Percentiles rank a stretch among this genome's conserved stretches.
Evolutionary conservation across 495 filamentous ascomycete genomes (phyloP).

Genomic region (Diplogelasinospora grovesii): DNA sequence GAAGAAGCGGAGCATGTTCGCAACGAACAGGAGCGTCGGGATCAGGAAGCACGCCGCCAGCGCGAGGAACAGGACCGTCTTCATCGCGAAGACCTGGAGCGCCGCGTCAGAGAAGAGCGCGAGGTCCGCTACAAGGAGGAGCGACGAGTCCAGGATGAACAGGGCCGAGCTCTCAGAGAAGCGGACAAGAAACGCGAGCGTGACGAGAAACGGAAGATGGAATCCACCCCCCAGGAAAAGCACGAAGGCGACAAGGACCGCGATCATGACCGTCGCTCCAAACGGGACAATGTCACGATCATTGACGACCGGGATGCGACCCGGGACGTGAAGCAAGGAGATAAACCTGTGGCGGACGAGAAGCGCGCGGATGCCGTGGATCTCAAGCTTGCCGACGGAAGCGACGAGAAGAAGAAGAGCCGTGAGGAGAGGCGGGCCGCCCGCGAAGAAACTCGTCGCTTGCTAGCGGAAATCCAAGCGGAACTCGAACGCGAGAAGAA

Average conservation of each 20-base stretch:
- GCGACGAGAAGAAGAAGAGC: slow-evolving; percentile 13
- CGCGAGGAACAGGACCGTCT: slow-evolving; percentile 12
- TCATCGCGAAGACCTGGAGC: slow-evolving; percentile 9
- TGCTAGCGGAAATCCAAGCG: slow-evolving; percentile 22
- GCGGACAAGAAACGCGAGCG: slow-evolving; percentile 15
- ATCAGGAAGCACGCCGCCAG: slow-evolving; percentile 3
- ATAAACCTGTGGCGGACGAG: slow-evolving; percentile 14
- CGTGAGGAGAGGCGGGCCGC: slow-evolving; percentile 17
- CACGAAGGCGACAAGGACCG: slow-evolving; percentile 19
- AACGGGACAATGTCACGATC: slow-evolving; percentile 16
- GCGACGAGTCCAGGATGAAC: slow-evolving; percentile 21
- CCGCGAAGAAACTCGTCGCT: slow-evolving; percentile 19
- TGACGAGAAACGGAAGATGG: slow-evolving; percentile 17
- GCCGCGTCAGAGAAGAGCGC: slow-evolving; percentile 8
- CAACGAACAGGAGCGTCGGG: slow-evolving; percentile 8
- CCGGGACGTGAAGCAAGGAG: neutral
- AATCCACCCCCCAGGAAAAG: slow-evolving; percentile 14
- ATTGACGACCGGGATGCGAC: slow-evolving; percentile 27
- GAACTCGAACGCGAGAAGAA: slow-evolving; percentile 24
- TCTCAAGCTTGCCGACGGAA: neutral
- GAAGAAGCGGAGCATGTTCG: slow-evolving; percentile 18
- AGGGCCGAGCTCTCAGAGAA: neutral
- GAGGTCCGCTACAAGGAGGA: slow-evolving; percentile 17
- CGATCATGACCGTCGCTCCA: slow-evolving; percentile 14
- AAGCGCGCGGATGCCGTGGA: slow-evolving; percentile 14